Evolutionary conservation across 352 stramenopile species (phyloP).

Genomic region (Globisporangium nagaii): DNA sequence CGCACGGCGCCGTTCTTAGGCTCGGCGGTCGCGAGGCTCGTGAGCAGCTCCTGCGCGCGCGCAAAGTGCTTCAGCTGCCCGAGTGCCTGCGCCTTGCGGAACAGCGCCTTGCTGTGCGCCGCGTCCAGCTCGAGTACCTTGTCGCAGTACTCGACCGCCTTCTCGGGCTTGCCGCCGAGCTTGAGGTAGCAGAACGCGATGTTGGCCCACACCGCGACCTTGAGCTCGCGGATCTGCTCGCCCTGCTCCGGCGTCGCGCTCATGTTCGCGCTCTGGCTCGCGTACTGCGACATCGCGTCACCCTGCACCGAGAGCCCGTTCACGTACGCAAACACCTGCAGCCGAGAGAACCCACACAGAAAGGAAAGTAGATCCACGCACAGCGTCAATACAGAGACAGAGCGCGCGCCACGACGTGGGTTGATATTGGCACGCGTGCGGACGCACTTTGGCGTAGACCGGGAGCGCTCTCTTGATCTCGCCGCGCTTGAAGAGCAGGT

Average conservation of each 20-base stretch:
- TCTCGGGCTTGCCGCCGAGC: constrained; percentile 37
- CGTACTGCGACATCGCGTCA: constrained; percentile 78
- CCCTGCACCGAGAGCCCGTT: constrained; percentile 71
- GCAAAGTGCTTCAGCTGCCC: constrained; percentile 52
- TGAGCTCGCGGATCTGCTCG: constrained; percentile 52
- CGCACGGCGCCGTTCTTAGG: constrained; percentile 68
- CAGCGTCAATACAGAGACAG: neutral
- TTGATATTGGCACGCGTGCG: neutral
- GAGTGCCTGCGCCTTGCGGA: constrained; percentile 78
- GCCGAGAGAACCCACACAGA: too few relatives aligned
- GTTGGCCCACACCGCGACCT: constrained; percentile 73
- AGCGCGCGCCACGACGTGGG: neutral
- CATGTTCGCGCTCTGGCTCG: constrained; percentile 33
- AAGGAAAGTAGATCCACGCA: neutral
- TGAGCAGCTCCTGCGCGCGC: constrained; percentile 47
- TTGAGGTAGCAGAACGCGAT: constrained; percentile 83
- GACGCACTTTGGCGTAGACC: constrained; percentile 49
- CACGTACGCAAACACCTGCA: constrained; percentile 73
- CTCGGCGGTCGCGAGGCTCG: constrained; percentile 44
- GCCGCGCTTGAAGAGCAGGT: constrained; percentile 51
- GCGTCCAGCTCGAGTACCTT: constrained; percentile 67
- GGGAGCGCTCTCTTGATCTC: constrained; percentile 57
- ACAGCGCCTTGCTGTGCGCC: constrained; percentile 68
- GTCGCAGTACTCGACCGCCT: constrained; percentile 59
- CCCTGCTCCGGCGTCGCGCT: constrained; percentile 47